A percentile compares a stretch with the other conserved stretches of the same genome.
These are phyloP conservation scores for Tephrocybe rancida DNA, from an alignment of 768 basidiomycete genomes.

Conservation along the genomic window DNA sequence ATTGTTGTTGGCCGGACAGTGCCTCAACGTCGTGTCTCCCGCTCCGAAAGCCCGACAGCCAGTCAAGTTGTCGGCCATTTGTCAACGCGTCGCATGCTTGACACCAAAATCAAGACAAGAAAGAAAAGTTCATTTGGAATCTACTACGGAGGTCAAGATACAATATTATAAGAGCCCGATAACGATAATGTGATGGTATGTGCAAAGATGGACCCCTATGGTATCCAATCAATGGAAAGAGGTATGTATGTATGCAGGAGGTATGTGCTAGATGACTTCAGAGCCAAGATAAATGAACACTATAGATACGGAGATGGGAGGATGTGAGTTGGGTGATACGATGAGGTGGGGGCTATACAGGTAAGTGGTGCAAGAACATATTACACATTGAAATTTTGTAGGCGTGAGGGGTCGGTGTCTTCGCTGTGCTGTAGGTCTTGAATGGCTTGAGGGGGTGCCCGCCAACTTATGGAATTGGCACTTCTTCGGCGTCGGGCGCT, in stretches of 20 bases:
- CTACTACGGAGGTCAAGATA: neutral
- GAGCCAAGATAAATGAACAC: slow-evolving; percentile 4
- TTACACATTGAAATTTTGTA: neutral
- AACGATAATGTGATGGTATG: neutral
- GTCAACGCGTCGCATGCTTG: too few species aligned
- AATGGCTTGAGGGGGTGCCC: slow-evolving; percentile 2
- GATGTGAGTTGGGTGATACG: neutral
- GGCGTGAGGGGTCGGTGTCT: slow-evolving; percentile 4
- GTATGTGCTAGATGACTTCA: neutral
- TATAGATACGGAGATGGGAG: slow-evolving; percentile 1
- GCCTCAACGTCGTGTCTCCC: neutral
- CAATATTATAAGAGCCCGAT: neutral
- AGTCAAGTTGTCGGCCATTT: too few species aligned
- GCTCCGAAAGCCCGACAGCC: too few species aligned
- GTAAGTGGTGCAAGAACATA: slow-evolving; percentile 1
- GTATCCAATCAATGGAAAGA: slow-evolving; percentile 6
- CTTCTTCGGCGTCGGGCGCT: slow-evolving; percentile 46
- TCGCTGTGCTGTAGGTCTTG: neutral
- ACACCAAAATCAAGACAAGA: neutral
- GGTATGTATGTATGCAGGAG: too few species aligned
- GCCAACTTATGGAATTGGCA: slow-evolving; percentile 48
- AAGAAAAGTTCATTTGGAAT: neutral
- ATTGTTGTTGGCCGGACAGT: slow-evolving; percentile 9
- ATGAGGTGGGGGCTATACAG: neutral
- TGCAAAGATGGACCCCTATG: slow-evolving; percentile 11